Conservation (phyloP, 2,329 filamentous ascomycete species). For the Seiridium cupressi region DNA sequence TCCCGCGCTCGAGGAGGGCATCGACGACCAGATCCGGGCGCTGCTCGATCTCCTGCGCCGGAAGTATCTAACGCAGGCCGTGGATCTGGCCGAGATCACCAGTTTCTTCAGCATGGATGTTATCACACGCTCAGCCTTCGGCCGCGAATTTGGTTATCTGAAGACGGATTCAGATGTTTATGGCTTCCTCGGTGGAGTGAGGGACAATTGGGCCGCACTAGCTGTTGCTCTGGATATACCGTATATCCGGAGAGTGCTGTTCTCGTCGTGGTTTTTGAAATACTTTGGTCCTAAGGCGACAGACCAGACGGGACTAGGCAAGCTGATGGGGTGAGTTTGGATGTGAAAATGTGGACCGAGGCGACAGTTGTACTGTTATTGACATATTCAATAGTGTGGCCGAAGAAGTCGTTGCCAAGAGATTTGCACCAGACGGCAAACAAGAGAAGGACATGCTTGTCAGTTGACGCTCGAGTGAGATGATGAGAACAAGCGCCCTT, state of each 20-base stretch:
- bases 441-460: constrained; percentile 16
- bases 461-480: not conserved
- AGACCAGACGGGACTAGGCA: constrained; percentile 15
- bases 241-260: constrained; percentile 12
- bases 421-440: constrained; percentile 8
- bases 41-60: not conserved
- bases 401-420: constrained; percentile 14
- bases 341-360: not conserved
- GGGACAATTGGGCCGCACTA: constrained; percentile 11
- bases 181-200: constrained; percentile 14
- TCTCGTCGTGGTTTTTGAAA: constrained; percentile 10
- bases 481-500: not conserved
- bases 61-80: constrained; percentile 2
- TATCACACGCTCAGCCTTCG: constrained; percentile 20
- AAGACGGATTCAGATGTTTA: constrained; percentile 15
- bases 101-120: constrained; percentile 20
- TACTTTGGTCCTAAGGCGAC: constrained; percentile 17
- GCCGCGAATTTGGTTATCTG: constrained; percentile 21
- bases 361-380: not conserved
- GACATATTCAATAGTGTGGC: constrained; percentile 10
- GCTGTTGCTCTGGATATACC: constrained; percentile 17
- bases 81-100: constrained; percentile 16
- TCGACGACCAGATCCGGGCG: constrained; percentile 5
- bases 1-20: not conserved
- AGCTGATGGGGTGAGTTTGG: not conserved